Conservation (phyloP, 768 basidiomycete genomes). For the Boletales sp. region DNA sequence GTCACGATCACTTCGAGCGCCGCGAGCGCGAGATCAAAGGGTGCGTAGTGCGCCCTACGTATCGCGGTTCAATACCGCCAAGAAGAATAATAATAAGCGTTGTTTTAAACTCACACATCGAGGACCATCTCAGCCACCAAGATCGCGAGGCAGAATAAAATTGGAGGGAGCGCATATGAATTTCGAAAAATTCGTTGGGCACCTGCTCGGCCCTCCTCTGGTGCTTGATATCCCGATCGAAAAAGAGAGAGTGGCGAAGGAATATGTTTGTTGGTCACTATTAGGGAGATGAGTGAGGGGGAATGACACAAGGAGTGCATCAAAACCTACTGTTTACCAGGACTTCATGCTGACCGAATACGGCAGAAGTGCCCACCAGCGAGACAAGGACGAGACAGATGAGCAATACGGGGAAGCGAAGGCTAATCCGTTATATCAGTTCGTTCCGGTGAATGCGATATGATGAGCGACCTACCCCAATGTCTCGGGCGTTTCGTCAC, state of each 20-base stretch:
- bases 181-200: slow-evolving; percentile 51
- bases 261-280: slow-evolving; percentile 62
- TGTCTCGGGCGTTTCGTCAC: slow-evolving; percentile 43
- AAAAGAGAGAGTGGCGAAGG: slow-evolving; percentile 50
- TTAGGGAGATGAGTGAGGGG: slow-evolving; percentile 7
- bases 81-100: not conserved
- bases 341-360: slow-evolving; percentile 62
- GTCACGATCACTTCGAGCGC: slow-evolving; percentile 73
- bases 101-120: slow-evolving; percentile 48
- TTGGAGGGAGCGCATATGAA: slow-evolving; percentile 68
- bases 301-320: not conserved
- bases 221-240: slow-evolving; percentile 20
- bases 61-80: not conserved
- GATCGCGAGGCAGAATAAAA: slow-evolving; percentile 54
- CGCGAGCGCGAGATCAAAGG: slow-evolving; percentile 85
- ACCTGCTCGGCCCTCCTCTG: slow-evolving; percentile 9
- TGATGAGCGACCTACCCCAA: slow-evolving; percentile 34
- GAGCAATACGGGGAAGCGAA: slow-evolving; percentile 64
- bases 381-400: slow-evolving; percentile 54
- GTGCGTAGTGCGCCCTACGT: slow-evolving; percentile 53
- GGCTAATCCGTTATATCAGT: slow-evolving; percentile 33
- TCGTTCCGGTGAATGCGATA: not conserved
- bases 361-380: slow-evolving; percentile 50
- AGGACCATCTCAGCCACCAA: slow-evolving; percentile 50
- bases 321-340: slow-evolving; percentile 56